Percentiles rank a stretch among this genome's conserved stretches.
phyloP scores from a whole-genome alignment of 805 yeast species.

The Suhomyces pyralidae region DNA sequence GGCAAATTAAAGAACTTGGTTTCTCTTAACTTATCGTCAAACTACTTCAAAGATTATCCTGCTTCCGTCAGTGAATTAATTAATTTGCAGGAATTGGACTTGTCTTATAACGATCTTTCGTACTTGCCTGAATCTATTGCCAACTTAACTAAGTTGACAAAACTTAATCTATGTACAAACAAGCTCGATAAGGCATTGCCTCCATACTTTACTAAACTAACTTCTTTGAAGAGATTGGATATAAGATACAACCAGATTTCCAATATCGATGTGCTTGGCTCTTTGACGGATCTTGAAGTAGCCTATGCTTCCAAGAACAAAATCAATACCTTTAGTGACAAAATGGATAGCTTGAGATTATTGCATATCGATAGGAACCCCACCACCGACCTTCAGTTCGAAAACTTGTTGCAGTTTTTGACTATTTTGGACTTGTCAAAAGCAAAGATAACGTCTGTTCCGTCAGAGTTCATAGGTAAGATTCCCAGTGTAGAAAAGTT shows the following conservation, averaged over 20 bases:
- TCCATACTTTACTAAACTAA: conserved; percentile 48
- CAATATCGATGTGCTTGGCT: conserved; percentile 54
- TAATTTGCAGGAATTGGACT: conserved; percentile 63
- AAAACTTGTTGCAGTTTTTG: conserved; percentile 53
- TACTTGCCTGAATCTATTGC: conserved; percentile 60
- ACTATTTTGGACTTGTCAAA: conserved; percentile 73
- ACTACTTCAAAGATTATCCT: conserved; percentile 61
- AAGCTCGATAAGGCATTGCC: conserved; percentile 54
- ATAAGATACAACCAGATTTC: conserved; percentile 64
- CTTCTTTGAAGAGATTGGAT: conserved; percentile 66
- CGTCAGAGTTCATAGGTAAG: conserved; percentile 57
- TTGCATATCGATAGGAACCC: conserved; percentile 82
- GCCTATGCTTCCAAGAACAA: conserved; percentile 71
- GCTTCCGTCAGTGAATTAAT: conserved; percentile 59
- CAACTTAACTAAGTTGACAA: conserved; percentile 57
- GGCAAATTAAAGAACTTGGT: conserved; percentile 52
- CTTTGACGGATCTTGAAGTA: conserved; percentile 63
- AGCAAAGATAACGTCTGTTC: conserved; percentile 76
- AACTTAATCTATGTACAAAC: conserved; percentile 74
- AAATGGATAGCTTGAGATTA: conserved; percentile 59
- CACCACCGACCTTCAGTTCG: conserved; percentile 61
- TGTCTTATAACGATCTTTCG: conserved; percentile 75
- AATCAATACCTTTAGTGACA: conserved; percentile 65
- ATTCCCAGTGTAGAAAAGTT: conserved; percentile 69
- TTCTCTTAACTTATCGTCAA: conserved; percentile 74